Evolutionary conservation across 2,329 filamentous ascomycete species (phyloP).

Genomic region (Alternaria sp.): DNA sequence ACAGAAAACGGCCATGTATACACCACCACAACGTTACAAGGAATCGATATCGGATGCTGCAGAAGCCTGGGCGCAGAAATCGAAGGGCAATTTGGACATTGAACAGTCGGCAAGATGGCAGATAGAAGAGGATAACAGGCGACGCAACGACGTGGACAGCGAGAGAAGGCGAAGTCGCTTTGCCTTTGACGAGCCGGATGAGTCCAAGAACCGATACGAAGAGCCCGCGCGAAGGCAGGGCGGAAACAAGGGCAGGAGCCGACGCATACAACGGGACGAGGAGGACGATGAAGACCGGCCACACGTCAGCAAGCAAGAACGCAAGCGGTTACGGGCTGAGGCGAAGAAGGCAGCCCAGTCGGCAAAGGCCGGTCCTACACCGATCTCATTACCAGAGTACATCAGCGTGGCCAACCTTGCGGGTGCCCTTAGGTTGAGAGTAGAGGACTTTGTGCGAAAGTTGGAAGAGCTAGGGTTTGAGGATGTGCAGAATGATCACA

Average conservation of each 20-base stretch:
- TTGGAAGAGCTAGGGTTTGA: constrained; percentile 92
- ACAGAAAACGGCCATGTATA: constrained; percentile 11
- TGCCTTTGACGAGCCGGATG: constrained; percentile 25
- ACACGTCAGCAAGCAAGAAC: constrained; percentile 33
- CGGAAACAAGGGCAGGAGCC: constrained; percentile 19
- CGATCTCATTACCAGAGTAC: constrained; percentile 83
- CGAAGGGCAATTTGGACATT: constrained; percentile 19
- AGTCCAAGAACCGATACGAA: constrained; percentile 38
- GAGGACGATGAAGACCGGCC: constrained; percentile 35
- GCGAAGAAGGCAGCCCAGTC: constrained; percentile 44
- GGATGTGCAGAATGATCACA: constrained; percentile 78
- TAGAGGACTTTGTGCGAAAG: constrained; percentile 74
- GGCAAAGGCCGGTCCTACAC: constrained; percentile 37
- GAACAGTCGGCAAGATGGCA: constrained; percentile 15
- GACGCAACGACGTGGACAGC: constrained; percentile 22
- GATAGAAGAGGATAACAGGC: constrained; percentile 22
- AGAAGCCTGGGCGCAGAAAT: constrained; percentile 33
- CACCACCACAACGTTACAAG: constrained; percentile 14
- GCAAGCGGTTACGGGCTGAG: constrained; percentile 42
- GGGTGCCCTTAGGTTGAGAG: constrained; percentile 72
- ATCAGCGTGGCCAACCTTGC: constrained; percentile 88
- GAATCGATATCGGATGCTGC: constrained; percentile 36
- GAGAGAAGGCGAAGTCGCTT: constrained; percentile 38
- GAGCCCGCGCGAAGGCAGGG: constrained; percentile 36
- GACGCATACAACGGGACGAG: constrained; percentile 31